phyloP scores from a whole-genome alignment of 331 rosid species.

The Arachis monticola region DNA sequence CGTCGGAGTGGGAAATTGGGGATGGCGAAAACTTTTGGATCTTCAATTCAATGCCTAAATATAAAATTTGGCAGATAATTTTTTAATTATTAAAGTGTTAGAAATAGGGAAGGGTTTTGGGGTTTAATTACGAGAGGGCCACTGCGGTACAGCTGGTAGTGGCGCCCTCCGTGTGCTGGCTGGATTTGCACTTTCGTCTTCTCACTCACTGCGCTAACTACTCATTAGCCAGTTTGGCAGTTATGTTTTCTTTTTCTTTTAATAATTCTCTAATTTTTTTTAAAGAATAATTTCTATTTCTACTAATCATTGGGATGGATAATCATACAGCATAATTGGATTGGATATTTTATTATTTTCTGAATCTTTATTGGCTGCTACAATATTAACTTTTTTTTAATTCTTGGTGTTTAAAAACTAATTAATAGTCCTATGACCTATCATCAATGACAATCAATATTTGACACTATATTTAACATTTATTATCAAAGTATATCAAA shows the following conservation, averaged over 20 bases:
- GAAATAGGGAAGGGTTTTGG: constrained; percentile 4
- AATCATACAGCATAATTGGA: too few species aligned
- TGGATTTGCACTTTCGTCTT: neutral
- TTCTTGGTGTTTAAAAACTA: too few species aligned
- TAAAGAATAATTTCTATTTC: too few species aligned
- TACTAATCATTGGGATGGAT: too few species aligned
- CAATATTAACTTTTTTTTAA: too few species aligned
- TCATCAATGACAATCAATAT: too few species aligned
- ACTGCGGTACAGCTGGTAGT: constrained; percentile 36
- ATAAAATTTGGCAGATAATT: neutral
- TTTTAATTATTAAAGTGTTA: constrained; percentile 32
- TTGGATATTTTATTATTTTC: too few species aligned
- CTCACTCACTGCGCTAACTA: neutral
- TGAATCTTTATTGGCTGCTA: too few species aligned
- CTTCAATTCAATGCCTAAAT: constrained; percentile 40
- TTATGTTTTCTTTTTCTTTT: neutral
- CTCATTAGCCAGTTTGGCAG: constrained; percentile 4
- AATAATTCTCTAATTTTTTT: too few species aligned
- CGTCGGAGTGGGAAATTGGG: constrained; percentile 39
- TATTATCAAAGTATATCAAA: too few species aligned
- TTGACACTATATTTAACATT: too few species aligned
- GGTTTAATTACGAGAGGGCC: constrained; percentile 32
- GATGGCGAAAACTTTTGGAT: constrained; percentile 36
- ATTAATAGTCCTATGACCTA: too few species aligned
- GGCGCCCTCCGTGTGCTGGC: neutral